Evolutionary conservation across 2,329 filamentous ascomycete genomes (phyloP), one percentile per base, ranked within the genome.

Genomic region (Arthrobotrys sinensis): DNA sequence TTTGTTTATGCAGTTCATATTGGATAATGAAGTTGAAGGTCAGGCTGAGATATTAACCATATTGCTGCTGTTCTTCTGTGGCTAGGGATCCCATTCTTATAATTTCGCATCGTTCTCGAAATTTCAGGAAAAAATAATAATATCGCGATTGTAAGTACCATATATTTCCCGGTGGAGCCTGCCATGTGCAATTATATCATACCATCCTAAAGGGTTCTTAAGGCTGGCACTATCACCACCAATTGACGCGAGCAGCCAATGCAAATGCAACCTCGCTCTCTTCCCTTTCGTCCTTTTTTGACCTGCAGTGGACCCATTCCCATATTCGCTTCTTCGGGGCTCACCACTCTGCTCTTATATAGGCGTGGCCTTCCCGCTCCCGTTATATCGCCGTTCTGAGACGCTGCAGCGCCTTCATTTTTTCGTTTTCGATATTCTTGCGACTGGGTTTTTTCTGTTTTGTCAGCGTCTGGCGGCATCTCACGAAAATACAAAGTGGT

Each of bases 401-500:
- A 66, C 40, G 60, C 48, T 60, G 38, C 60, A 34, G 50, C 60
- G 55, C 28, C 45, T 38, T 55, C 10, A 32, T 43, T 50, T 62
- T 43, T 4, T 16, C 34, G 40, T 55, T 55, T 66, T 32, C 19
- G 36, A 24, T 38, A 63, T 45, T 32, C 36, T 57, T 57, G 52
- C 50, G 50, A 53, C 36, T 38, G 43, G 12, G 43, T 43, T 60
- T 8, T 36, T 57, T 14, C n/a, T 21, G 38, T 11, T 6, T 50
- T 57, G 12, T 52, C 38, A 14, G 32, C 40, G 36, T 24, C 36
- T 43, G 36, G 36, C 53, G 52, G 24, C 14, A 46, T 36, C 21
- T 69, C 50, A 70, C 72, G 72, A 76, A 57, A 76, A 70, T 45
- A 70, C 72, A 40, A 64, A 66, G 69, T 46, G 60, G 43, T 62